Base-by-base conservation (phyloP, 1,284 basidiomycete genomes). In the Amylostereum chailletii region DNA sequence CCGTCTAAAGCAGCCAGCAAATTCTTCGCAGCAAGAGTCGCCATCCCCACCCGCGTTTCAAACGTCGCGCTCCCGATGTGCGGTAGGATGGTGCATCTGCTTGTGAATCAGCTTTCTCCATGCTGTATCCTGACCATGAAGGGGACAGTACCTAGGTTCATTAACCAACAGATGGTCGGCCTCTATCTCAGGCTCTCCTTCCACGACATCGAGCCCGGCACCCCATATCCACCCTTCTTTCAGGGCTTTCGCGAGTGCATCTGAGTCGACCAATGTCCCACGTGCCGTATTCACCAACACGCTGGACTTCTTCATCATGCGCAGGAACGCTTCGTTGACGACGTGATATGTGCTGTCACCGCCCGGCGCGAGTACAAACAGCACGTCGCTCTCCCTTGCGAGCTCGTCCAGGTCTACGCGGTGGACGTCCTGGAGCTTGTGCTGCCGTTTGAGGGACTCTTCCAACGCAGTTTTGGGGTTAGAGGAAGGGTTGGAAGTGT, bases 181-280 rank as follows among this genome's bases (percentile, higher is more conserved):
- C 0, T 66, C 60, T 33, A 98, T 74, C 44, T 86, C 69, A 0
- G 95, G 95, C 65, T 99, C 95, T 33, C 90, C 91, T 56, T 94
- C 91, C 8, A 97, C 81, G 34, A 98, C 95, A 64, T 99, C 95
- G 4, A 99, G 61, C 0, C 91, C 95, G 0, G 95, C 95, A 27
- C 85, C 94, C 73, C 87, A 95, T 40, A 98, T 87, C 76, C 83
- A 81, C 2, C 77, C 77, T 53, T 84, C 77, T 44, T 72, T 69
- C 42, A 98, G 68, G 0, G 94, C 94, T 52, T 76, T 79, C 1
- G 86, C 86, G 6, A 99, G 76, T 6, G 94, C 94, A 39, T 87
- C 81, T 3, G 86, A 89, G 64, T 98, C 92, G 8, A 99, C 88
- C 4, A 97, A 69, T 0, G 90, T 78, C 5, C 91, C 90, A 34